A percentile compares a stretch with the other conserved stretches of the same genome.
Conservation (phyloP, 2,329 filamentous ascomycete genomes). For the Stachybotrys elegans region DNA sequence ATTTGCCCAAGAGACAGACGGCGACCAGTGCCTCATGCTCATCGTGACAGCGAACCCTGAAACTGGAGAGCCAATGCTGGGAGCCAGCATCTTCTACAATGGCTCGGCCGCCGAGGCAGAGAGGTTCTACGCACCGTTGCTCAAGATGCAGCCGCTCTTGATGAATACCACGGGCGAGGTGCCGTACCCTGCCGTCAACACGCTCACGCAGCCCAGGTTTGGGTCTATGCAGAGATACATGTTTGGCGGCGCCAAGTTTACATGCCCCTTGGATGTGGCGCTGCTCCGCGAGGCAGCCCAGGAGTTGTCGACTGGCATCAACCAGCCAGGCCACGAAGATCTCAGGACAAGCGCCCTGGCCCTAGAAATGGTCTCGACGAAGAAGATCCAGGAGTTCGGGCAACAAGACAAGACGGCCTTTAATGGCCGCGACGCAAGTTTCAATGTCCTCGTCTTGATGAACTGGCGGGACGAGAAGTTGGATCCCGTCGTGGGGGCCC, state of each 20-base stretch:
- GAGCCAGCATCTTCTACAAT: constrained; percentile 15
- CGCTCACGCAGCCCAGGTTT: constrained; percentile 27
- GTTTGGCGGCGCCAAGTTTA: constrained; percentile 38
- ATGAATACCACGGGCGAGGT: constrained; percentile 31
- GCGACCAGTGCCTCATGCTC: constrained; percentile 13
- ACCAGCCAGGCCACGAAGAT: neutral
- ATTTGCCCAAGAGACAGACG: constrained; percentile 19
- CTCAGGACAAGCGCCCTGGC: neutral
- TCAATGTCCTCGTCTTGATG: neutral
- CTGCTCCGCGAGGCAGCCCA: neutral
- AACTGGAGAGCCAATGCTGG: constrained; percentile 11
- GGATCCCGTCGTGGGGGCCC: neutral
- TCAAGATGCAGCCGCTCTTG: constrained; percentile 28
- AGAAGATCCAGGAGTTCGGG: neutral
- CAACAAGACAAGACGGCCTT: neutral
- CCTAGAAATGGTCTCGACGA: neutral
- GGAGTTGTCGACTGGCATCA: neutral
- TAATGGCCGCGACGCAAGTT: neutral
- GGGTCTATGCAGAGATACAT: constrained; percentile 30
- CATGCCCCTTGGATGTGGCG: constrained; percentile 26
- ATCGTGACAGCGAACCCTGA: constrained; percentile 12
- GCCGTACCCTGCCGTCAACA: constrained; percentile 36
- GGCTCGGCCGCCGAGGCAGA: constrained; percentile 12
- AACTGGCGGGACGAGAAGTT: neutral
- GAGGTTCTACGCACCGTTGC: constrained; percentile 27